A percentile compares a stretch with the other conserved stretches of the same genome.
Conservation (phyloP, 129 eudicot genomes). For the Helichrysum umbraculigerum region DNA sequence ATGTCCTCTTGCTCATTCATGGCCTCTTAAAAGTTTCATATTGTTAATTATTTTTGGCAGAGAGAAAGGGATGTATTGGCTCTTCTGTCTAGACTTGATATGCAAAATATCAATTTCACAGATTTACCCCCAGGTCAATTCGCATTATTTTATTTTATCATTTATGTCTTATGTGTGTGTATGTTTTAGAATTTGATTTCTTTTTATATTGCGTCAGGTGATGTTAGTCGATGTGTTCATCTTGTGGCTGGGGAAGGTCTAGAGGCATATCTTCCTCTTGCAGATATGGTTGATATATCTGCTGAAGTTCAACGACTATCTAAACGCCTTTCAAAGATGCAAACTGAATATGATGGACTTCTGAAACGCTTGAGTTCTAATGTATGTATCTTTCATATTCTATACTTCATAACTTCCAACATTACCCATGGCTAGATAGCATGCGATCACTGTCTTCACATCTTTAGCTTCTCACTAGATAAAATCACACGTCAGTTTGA, state of each 20-base stretch:
- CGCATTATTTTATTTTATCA: neutral
- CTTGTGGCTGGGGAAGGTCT: constrained; percentile 97
- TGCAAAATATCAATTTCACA: constrained; percentile 53
- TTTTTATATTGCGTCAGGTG: constrained; percentile 44
- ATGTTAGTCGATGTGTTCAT: constrained; percentile 86
- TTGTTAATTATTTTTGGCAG: constrained; percentile 33
- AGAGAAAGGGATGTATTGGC: constrained; percentile 91
- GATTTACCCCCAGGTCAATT: constrained; percentile 74
- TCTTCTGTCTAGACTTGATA: constrained; percentile 90
- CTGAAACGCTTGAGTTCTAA: constrained; percentile 72
- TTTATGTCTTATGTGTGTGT: neutral
- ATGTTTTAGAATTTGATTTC: neutral
- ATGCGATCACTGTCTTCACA: too few relatives aligned
- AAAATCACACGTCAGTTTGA: neutral
- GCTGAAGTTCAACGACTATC: constrained; percentile 81
- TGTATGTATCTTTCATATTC: constrained; percentile 35
- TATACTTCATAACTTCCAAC: neutral
- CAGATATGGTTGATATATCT: constrained; percentile 93
- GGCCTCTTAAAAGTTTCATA: neutral
- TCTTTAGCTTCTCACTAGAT: too few relatives aligned
- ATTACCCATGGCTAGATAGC: neutral
- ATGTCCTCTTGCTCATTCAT: neutral
- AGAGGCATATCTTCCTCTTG: constrained; percentile 98
- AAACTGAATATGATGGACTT: constrained; percentile 76
- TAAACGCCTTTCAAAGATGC: constrained; percentile 87